These are phyloP conservation scores for Raphanus hybrid DNA, from an alignment of 441 rosid species.

Conservation along the genomic window DNA sequence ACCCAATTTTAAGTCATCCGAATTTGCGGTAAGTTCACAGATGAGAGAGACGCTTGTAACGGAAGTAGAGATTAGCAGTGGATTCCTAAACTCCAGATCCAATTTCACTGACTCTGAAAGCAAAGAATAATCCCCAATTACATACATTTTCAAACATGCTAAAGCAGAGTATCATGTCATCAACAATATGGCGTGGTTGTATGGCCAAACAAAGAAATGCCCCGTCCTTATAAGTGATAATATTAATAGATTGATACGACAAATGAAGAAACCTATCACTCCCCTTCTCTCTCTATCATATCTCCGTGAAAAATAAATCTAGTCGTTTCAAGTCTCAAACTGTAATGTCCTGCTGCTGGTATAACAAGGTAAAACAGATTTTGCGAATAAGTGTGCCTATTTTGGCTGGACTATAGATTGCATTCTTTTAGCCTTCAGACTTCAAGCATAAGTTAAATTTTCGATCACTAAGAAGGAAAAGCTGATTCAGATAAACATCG, in stretches of 20 bases:
- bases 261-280: slow-evolving; percentile 16
- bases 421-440: slow-evolving; percentile 24
- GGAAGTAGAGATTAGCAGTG: slow-evolving; percentile 78
- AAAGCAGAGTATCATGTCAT: slow-evolving; percentile 16
- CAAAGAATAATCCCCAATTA: slow-evolving; percentile 18
- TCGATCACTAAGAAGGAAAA: slow-evolving; percentile 25
- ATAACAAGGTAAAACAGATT: slow-evolving; percentile 20
- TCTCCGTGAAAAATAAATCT: slow-evolving; percentile 11
- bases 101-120: slow-evolving; percentile 85
- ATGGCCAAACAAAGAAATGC: slow-evolving; percentile 25
- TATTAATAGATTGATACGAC: slow-evolving; percentile 15
- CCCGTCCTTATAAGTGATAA: slow-evolving; percentile 10
- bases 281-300: slow-evolving; percentile 20
- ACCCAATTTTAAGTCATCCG: slow-evolving; percentile 75
- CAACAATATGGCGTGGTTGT: slow-evolving; percentile 21
- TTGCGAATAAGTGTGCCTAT: slow-evolving; percentile 2
- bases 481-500: slow-evolving; percentile 23
- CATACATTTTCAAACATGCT: slow-evolving; percentile 15
- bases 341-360: slow-evolving; percentile 15
- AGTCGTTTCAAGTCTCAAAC: slow-evolving; percentile 22
- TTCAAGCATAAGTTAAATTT: slow-evolving; percentile 18
- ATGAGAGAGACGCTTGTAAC: slow-evolving; percentile 75
- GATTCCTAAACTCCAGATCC: slow-evolving; percentile 79
- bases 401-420: slow-evolving; percentile 22
- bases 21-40: slow-evolving; percentile 66